Base-by-base conservation (phyloP, 345 rosid species). In the Carallia brachiata region DNA sequence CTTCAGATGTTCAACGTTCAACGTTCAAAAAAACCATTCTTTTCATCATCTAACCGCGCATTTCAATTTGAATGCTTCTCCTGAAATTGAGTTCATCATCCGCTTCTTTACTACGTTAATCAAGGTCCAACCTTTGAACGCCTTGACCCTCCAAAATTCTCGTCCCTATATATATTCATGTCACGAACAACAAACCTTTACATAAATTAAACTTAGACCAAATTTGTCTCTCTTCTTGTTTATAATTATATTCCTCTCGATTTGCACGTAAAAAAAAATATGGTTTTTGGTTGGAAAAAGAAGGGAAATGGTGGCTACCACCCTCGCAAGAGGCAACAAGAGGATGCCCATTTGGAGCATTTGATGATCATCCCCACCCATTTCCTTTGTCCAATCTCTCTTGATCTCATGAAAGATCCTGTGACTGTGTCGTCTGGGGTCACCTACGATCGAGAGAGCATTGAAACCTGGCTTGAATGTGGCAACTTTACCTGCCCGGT, bases 371-470 rank as follows among this genome's bases (percentile, higher is more conserved):
- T 92, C 50, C 96, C 96, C 0, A 72, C 67, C 48, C 91, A 88
- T 71, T 92, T 88, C 72, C 52, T 73, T 4, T 92, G 98, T 55
- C 96, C 98, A 0, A 83, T 93, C 39, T 86, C 97, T 17, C 88
- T 93, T 0, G 88, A 89, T 44, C 81, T 93, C 10, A 90, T 93
- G 98, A 80, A 74, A 32, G 98, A 93, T 66, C 96, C 97, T 0
- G 96, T 93, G 37, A 85, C 93, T 17, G 54, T 93, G 63, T 85
- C 89, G 36, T 86, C 97, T 17, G 98, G 98, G 17, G 85, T 90
- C 19, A 89, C 98, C 7, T 93, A 93, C 66, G 98, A 93, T 77
- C 84, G 98, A 10, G 83, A 86, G 30, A n/a, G 82, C 87, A 87
- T 93, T 52, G 96, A 93, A 74, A 73, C 52, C 6, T 93, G 98